Percentiles rank a stretch among this genome's conserved stretches.
Evolutionary conservation across 2,329 filamentous ascomycete genomes (phyloP).

Genomic region (Pseudocercospora fijiensis): DNA sequence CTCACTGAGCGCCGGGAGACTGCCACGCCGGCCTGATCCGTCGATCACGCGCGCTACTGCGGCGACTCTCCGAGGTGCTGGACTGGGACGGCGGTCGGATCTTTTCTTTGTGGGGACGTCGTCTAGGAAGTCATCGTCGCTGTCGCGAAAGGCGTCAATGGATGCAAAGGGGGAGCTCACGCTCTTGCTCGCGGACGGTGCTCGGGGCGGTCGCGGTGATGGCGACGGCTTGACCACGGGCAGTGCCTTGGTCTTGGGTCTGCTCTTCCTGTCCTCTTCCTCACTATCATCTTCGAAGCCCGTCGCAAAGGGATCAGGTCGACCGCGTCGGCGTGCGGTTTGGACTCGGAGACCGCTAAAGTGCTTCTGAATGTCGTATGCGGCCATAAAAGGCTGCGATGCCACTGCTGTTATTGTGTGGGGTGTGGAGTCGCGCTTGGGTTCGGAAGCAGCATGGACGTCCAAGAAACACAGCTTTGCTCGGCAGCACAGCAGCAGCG

Average conservation of each 20-base stretch:
- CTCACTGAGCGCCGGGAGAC: constrained; percentile 20
- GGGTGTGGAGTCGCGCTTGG: constrained; percentile 2
- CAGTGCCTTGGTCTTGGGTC: constrained; percentile 29
- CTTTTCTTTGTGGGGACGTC: constrained; percentile 22
- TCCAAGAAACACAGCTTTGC: background rate
- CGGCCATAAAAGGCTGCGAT: constrained; percentile 32
- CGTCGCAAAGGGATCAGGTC: constrained; percentile 34
- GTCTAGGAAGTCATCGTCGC: constrained; percentile 35
- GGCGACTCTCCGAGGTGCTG: constrained; percentile 28
- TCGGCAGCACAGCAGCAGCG: background rate
- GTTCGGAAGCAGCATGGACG: constrained; percentile 4
- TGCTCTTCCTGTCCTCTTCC: constrained; percentile 29
- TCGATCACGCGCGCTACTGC: constrained; percentile 23
- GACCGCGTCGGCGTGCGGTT: constrained; percentile 32
- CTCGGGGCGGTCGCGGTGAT: constrained; percentile 12
- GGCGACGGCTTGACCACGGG: constrained; percentile 24
- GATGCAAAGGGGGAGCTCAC: constrained; percentile 22
- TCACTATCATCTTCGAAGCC: constrained; percentile 39
- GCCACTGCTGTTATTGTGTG: constrained; percentile 10
- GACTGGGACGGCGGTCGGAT: constrained; percentile 33
- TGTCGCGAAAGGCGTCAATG: constrained; percentile 25
- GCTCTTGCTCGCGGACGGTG: constrained; percentile 18
- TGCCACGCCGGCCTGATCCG: constrained; percentile 28
- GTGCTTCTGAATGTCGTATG: constrained; percentile 35
- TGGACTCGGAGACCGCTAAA: constrained; percentile 37